These are phyloP conservation scores for Musa beccarii DNA, from an alignment of 176 grass and related monocot species.

Conservation along the genomic window DNA sequence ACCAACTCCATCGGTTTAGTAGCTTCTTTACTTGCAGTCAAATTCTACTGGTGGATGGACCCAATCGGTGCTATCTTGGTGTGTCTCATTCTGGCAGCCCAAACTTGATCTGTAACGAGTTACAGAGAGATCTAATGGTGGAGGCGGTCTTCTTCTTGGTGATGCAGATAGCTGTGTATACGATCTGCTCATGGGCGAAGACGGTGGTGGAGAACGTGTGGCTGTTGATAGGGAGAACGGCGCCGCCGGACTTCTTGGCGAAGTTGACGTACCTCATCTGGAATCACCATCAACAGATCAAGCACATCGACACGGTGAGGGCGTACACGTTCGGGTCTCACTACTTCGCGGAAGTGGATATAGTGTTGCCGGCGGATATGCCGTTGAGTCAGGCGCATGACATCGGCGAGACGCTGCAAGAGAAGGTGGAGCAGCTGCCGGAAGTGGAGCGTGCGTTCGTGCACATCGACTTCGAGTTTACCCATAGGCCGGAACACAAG, in stretches of 20 bases:
- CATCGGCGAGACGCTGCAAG: conserved; percentile 13
- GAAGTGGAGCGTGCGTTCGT: conserved; percentile 14
- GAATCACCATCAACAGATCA: conserved; percentile 15
- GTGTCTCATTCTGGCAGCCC: conserved; percentile 11
- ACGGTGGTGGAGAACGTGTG: conserved; percentile 18
- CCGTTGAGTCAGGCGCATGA: conserved; percentile 13
- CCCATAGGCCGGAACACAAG: conserved; percentile 11
- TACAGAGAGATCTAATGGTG: neutral
- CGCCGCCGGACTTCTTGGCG: conserved; percentile 10
- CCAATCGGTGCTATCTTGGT: conserved; percentile 83
- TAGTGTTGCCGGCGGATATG: conserved; percentile 8
- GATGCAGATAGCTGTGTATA: conserved; percentile 12
- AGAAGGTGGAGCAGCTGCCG: conserved; percentile 15
- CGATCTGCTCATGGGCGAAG: conserved; percentile 12
- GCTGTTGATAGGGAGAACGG: conserved; percentile 10
- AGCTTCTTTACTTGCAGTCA: conserved; percentile 45
- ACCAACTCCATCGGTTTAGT: conserved; percentile 84
- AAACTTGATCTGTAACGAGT: neutral
- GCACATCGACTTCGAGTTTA: conserved; percentile 16
- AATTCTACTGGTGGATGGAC: conserved; percentile 89
- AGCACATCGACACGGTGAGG: conserved; percentile 16
- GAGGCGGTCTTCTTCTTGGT: neutral
- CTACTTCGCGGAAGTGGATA: conserved; percentile 16
- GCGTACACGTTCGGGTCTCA: conserved; percentile 17
- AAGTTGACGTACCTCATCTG: conserved; percentile 14